phyloP scores from a whole-genome alignment of 331 rosid genomes.

The Arachis monticola region DNA sequence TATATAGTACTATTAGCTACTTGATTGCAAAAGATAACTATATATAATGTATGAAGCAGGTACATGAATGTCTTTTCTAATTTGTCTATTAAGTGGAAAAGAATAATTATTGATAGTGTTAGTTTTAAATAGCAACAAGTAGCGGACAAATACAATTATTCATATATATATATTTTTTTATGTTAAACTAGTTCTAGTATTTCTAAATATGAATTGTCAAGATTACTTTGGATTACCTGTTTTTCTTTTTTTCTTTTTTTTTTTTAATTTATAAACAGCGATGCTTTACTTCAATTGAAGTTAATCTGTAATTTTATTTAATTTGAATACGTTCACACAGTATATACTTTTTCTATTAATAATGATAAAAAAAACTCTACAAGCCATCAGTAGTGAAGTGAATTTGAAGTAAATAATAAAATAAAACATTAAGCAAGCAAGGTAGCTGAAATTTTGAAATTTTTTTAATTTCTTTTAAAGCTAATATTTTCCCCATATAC shows the following conservation, averaged over 20 bases:
- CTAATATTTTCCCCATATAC: background rate
- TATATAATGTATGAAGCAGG: conserved; percentile 35
- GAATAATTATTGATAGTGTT: background rate
- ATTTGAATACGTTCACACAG: background rate
- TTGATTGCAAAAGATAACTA: conserved; percentile 23
- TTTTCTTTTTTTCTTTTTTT: no score
- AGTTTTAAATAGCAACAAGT: conserved; percentile 24
- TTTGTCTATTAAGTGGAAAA: conserved; percentile 22
- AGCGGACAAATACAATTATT: conserved; percentile 6
- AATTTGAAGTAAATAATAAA: background rate
- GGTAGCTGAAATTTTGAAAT: background rate
- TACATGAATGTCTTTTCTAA: conserved; percentile 24
- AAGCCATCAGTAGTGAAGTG: background rate
- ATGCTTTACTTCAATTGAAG: background rate
- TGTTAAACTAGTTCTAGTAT: background rate
- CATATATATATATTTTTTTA: background rate
- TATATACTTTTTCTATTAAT: background rate
- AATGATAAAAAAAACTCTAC: background rate
- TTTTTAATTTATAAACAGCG: background rate
- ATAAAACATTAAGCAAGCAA: background rate
- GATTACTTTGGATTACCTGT: no score
- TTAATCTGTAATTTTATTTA: background rate
- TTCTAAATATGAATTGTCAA: background rate
- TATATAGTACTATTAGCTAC: conserved; percentile 6
- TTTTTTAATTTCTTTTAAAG: background rate